Percentiles rank a stretch among this genome's conserved stretches.
phyloP scores from a whole-genome alignment of 2,329 filamentous ascomycete genomes.

The Penicillium sp. region DNA sequence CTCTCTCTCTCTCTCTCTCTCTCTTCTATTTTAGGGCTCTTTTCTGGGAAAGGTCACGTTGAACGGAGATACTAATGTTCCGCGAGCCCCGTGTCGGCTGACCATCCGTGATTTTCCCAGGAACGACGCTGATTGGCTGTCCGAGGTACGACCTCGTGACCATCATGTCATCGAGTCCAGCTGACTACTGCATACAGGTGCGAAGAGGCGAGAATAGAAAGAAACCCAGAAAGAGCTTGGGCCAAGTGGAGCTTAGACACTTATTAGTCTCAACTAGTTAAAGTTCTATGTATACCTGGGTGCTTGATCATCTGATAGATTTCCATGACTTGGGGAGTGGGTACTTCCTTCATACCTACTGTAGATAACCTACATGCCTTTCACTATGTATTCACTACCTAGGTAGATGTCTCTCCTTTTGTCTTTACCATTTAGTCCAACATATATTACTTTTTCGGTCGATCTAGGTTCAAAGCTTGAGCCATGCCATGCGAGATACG shows the following conservation, averaged over 20 bases:
- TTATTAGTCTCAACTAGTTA: neutral
- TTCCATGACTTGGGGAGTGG: neutral
- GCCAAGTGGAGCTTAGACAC: constrained; percentile 10
- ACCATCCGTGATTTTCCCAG: constrained; percentile 39
- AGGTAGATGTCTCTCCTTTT: neutral
- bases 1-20: neutral
- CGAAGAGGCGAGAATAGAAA: neutral
- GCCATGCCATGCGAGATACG: constrained; percentile 21
- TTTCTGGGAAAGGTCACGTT: constrained; percentile 1
- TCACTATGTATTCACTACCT: too few relatives aligned
- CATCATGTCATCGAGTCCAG: constrained; percentile 25
- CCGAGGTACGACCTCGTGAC: constrained; percentile 19
- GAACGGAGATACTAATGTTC: constrained; percentile 12
- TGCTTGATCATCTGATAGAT: constrained; percentile 2
- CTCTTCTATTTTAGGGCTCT: neutral
- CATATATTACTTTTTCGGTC: neutral
- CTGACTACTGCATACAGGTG: constrained; percentile 14
- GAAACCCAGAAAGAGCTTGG: constrained; percentile 19
- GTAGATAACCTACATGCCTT: too few relatives aligned
- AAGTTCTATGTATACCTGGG: neutral
- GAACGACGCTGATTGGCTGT: constrained; percentile 29
- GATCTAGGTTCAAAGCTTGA: constrained; percentile 11
- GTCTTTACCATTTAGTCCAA: neutral
- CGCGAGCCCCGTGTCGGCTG: constrained; percentile 35
- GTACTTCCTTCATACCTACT: neutral